Percentiles rank a stretch among this genome's conserved stretches.
Evolutionary conservation across 345 rosid species (phyloP).

Genomic region (Ceriops tagal): DNA sequence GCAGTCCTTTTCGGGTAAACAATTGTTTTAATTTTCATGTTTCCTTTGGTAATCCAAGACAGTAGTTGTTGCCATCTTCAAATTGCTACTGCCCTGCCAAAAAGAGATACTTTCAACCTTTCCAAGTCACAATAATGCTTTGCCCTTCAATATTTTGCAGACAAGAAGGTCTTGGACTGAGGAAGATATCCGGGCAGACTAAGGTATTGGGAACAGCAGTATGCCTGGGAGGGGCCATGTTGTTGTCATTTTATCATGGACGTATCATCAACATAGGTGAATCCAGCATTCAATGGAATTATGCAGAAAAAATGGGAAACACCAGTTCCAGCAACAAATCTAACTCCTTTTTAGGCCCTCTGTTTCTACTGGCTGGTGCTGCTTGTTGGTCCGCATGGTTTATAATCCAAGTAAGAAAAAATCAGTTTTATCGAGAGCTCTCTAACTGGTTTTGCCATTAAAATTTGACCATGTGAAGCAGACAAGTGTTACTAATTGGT

Average conservation of each 20-base stretch:
- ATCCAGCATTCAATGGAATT: constrained; percentile 74
- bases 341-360: constrained; percentile 56
- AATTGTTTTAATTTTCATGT: neutral
- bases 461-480: no score
- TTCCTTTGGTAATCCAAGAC: neutral
- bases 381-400: constrained; percentile 74
- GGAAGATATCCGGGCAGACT: constrained; percentile 61
- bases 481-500: no score
- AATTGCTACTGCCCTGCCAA: no score
- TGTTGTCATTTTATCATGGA: constrained; percentile 86
- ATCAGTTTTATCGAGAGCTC: neutral
- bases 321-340: constrained; percentile 23
- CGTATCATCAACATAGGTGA: constrained; percentile 46
- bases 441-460: neutral
- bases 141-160: constrained; percentile 27
- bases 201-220: constrained; percentile 68
- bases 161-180: constrained; percentile 68
- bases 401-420: constrained; percentile 57
- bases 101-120: no score
- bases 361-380: constrained; percentile 52
- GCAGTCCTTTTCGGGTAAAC: constrained; percentile 70
- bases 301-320: constrained; percentile 38
- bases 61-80: no score
- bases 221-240: constrained; percentile 88
- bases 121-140: no score